These are phyloP conservation scores for Ramaria sp. DNA, from an alignment of 768 basidiomycete genomes.

Conservation along the genomic window DNA sequence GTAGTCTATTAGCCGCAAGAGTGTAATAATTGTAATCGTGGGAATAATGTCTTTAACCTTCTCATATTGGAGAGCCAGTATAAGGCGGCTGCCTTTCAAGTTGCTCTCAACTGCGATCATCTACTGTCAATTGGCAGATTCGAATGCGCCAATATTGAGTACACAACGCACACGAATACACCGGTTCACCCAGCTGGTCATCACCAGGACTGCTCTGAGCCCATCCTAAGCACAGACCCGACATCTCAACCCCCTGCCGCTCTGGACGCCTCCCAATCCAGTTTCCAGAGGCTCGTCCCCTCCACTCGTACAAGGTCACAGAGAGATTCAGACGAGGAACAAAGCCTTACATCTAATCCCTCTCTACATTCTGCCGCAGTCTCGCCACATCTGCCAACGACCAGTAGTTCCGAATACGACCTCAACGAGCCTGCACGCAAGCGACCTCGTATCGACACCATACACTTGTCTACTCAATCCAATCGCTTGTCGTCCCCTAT, in stretches of 20 bases:
- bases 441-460: conserved; percentile 52
- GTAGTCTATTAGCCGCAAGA: too few relatives aligned
- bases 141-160: conserved; percentile 5
- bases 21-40: too few relatives aligned
- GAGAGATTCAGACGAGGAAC: conserved; percentile 37
- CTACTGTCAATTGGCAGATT: background rate
- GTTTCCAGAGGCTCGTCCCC: conserved; percentile 43
- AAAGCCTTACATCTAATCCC: conserved; percentile 1
- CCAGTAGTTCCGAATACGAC: conserved; percentile 4
- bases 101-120: background rate
- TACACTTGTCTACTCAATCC: conserved; percentile 20
- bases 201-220: background rate
- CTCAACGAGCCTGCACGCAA: conserved; percentile 41
- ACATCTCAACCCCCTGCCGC: conserved; percentile 17
- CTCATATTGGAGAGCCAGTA: too few relatives aligned
- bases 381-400: background rate
- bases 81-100: too few relatives aligned
- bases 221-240: background rate
- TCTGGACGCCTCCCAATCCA: conserved; percentile 19
- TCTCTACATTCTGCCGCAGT: background rate
- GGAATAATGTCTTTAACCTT: too few relatives aligned
- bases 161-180: background rate
- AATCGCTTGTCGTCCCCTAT: conserved; percentile 25
- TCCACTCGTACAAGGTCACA: conserved; percentile 52
- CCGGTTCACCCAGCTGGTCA: background rate